These are phyloP conservation scores for Cytospora leucostoma DNA, from an alignment of 2,329 filamentous ascomycete genomes.

Conservation along the genomic window DNA sequence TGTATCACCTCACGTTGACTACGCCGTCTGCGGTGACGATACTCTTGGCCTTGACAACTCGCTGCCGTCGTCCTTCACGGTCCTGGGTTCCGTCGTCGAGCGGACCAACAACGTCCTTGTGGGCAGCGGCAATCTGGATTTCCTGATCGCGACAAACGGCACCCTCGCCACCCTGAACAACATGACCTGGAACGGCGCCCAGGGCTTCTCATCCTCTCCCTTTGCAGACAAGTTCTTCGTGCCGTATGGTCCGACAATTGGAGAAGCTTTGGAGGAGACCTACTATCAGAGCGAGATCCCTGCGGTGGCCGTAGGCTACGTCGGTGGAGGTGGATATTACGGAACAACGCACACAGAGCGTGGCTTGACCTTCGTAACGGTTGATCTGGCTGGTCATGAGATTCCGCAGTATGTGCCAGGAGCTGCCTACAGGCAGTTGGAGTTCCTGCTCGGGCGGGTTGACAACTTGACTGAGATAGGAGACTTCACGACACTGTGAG, in stretches of 20 bases:
- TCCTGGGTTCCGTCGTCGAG: slow-evolving; percentile 21
- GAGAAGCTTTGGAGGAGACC: background rate
- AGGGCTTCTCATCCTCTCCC: slow-evolving; percentile 61
- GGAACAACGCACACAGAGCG: slow-evolving; percentile 25
- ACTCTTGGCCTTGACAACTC: slow-evolving; percentile 4
- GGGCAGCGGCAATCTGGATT: slow-evolving; percentile 41
- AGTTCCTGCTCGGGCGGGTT: slow-evolving; percentile 25
- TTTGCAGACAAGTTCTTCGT: slow-evolving; percentile 22
- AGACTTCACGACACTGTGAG: slow-evolving; percentile 21
- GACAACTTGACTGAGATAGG: slow-evolving; percentile 15
- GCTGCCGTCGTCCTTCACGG: slow-evolving; percentile 4
- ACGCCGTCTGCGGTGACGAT: slow-evolving; percentile 10
- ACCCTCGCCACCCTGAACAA: slow-evolving; percentile 67
- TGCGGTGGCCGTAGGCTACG: slow-evolving; percentile 11
- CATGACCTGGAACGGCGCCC: slow-evolving; percentile 68
- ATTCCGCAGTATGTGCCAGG: slow-evolving; percentile 26
- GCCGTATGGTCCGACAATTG: slow-evolving; percentile 24
- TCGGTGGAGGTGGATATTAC: slow-evolving; percentile 21
- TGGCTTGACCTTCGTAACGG: slow-evolving; percentile 18
- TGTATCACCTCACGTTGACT: slow-evolving; percentile 15
- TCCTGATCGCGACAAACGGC: slow-evolving; percentile 63
- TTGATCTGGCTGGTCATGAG: slow-evolving; percentile 21
- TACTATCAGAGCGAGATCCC: slow-evolving; percentile 8
- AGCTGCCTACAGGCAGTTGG: slow-evolving; percentile 21
- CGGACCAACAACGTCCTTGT: slow-evolving; percentile 23